Conservation (phyloP, 2,329 filamentous ascomycete genomes). For the Blumeria hordei region DNA sequence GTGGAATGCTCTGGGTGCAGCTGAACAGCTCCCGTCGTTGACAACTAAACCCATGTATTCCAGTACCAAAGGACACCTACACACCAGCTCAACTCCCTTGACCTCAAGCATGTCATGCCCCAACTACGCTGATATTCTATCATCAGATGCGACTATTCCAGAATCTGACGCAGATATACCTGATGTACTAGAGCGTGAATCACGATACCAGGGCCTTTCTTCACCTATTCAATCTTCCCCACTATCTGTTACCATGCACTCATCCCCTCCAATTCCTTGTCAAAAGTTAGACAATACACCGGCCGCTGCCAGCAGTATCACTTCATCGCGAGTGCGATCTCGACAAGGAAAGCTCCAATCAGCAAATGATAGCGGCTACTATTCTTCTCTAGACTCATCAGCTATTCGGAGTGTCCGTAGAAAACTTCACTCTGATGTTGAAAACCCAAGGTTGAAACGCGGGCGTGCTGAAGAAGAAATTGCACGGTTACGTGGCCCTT, state of each 20-base stretch:
- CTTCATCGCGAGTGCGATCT: conserved; percentile 37
- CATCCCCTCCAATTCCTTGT: conserved; percentile 63
- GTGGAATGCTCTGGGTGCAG: conserved; percentile 30
- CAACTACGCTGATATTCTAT: conserved; percentile 28
- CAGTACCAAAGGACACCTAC: no score
- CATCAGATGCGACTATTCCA: conserved; percentile 56
- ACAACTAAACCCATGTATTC: neutral
- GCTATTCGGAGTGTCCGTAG: conserved; percentile 43
- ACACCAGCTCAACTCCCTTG: no score
- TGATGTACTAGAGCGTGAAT: conserved; percentile 18
- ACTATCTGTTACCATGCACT: conserved; percentile 48
- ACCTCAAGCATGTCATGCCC: conserved; percentile 6
- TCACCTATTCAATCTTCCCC: conserved; percentile 32
- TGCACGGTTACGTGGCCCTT: conserved; percentile 72
- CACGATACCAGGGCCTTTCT: no score
- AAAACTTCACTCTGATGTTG: conserved; percentile 53
- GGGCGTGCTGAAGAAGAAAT: conserved; percentile 92
- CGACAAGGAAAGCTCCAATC: conserved; percentile 57
- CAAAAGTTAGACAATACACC: conserved; percentile 40
- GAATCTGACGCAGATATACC: conserved; percentile 37
- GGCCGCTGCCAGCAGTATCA: conserved; percentile 37
- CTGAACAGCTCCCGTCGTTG: conserved; percentile 22
- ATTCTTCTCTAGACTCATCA: conserved; percentile 86
- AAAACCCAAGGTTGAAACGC: conserved; percentile 59
- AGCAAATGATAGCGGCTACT: conserved; percentile 88